Conservation (phyloP, 352 stramenopile genomes). For the Phytophthora meadii region DNA sequence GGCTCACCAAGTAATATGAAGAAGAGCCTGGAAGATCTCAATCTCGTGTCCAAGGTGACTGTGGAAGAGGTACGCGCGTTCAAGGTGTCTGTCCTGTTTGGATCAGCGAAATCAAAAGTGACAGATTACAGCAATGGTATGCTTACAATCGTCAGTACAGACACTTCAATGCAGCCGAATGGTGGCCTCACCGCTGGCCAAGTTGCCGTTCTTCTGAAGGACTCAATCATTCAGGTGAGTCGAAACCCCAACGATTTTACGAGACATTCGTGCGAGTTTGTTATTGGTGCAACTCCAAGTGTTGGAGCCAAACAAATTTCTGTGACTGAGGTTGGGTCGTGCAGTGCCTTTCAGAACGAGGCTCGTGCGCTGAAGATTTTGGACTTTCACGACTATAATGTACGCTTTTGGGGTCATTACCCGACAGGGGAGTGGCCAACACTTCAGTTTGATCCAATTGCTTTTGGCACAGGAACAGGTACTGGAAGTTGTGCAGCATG, state of each 20-base stretch:
- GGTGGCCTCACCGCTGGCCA: conserved; percentile 44
- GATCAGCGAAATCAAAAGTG: conserved; percentile 49
- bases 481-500: conserved; percentile 40
- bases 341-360: conserved; percentile 53
- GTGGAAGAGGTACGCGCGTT: conserved; percentile 64
- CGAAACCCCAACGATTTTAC: conserved; percentile 77
- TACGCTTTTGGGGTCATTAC: conserved; percentile 74
- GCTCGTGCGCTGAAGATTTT: conserved; percentile 60
- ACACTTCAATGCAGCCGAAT: conserved; percentile 6
- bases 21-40: conserved; percentile 48
- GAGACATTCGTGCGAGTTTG: conserved; percentile 69
- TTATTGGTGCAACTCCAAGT: conserved; percentile 24
- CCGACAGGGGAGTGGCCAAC: conserved; percentile 78
- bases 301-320: conserved; percentile 31
- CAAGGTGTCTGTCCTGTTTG: conserved; percentile 64
- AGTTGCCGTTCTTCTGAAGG: conserved; percentile 29
- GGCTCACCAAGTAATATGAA: conserved; percentile 39
- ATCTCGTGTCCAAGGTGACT: conserved; percentile 51
- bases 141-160: conserved; percentile 46
- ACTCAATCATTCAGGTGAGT: conserved; percentile 72
- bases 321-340: conserved; percentile 42
- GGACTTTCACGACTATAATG: conserved; percentile 77
- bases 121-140: conserved; percentile 41
- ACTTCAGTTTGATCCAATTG: conserved; percentile 51
- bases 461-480: conserved; percentile 47